A percentile compares a stretch with the other conserved stretches of the same genome.
phyloP scores from a whole-genome alignment of 306 rosid genomes.

The Lathyrus oleraceus region DNA sequence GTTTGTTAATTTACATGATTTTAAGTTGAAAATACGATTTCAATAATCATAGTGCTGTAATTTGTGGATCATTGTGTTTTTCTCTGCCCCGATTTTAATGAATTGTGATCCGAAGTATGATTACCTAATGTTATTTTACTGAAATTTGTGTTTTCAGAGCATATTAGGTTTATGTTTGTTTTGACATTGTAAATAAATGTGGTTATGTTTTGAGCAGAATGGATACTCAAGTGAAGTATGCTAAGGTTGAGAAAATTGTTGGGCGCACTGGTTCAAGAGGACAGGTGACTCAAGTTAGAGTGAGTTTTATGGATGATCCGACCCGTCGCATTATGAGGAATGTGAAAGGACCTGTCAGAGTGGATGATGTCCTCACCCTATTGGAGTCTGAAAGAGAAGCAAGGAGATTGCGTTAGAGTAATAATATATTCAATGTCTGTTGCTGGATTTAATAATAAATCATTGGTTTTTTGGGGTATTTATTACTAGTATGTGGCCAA shows the following conservation, averaged over 20 bases:
- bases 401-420: conserved; percentile 1
- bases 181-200: not conserved
- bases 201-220: not conserved
- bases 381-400: conserved; percentile 25
- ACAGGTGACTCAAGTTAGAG: conserved; percentile 27
- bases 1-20: not conserved
- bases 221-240: conserved; percentile 1
- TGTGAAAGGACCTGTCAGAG: conserved; percentile 10
- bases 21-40: not conserved
- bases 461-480: not conserved
- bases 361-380: not conserved
- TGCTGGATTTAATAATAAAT: not conserved
- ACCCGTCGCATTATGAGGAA: conserved; percentile 5
- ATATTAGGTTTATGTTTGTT: no score
- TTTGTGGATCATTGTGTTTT: not conserved
- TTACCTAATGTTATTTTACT: not conserved
- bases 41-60: not conserved
- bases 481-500: not conserved
- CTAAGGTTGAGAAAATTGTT: not conserved
- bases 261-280: conserved; percentile 19
- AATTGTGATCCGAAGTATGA: not conserved
- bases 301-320: not conserved
- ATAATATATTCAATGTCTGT: not conserved
- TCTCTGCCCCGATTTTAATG: no score
- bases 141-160: no score